Conservation (phyloP, 176 grass and related monocot genomes). For the Pontederia crassipes region DNA sequence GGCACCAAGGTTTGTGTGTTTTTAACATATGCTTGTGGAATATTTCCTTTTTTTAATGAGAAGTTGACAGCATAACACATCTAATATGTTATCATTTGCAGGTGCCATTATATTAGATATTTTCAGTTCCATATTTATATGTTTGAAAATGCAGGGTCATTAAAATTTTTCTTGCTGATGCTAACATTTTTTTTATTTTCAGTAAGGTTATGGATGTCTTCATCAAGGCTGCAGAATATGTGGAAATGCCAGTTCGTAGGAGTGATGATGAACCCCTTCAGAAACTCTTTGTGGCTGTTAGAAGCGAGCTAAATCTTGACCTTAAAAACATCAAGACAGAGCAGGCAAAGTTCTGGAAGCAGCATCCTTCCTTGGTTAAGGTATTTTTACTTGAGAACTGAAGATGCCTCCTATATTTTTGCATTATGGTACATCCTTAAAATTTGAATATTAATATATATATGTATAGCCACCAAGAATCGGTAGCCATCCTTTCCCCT, state of each 20-base stretch:
- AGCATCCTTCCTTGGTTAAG: slow-evolving; percentile 94
- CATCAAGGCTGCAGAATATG: slow-evolving; percentile 95
- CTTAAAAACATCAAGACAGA: slow-evolving; percentile 91
- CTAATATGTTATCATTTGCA: too few species aligned
- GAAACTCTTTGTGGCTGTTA: slow-evolving; percentile 86
- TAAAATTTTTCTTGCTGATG: background rate
- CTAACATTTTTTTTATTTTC: slow-evolving; percentile 8
- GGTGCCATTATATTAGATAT: too few species aligned
- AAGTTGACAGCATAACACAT: too few species aligned
- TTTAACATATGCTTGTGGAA: background rate
- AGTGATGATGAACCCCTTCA: slow-evolving; percentile 93
- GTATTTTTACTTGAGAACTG: slow-evolving; percentile 2
- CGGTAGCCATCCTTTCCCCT: too few species aligned
- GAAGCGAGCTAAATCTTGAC: slow-evolving; percentile 94
- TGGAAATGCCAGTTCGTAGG: slow-evolving; percentile 95
- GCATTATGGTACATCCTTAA: background rate
- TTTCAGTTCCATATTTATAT: too few species aligned
- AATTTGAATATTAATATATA: background rate
- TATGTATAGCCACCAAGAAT: too few species aligned
- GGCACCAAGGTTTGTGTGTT: slow-evolving; percentile 70
- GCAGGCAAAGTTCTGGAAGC: slow-evolving; percentile 98
- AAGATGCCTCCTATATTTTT: background rate
- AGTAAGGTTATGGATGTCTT: slow-evolving; percentile 99
- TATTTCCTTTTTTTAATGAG: too few species aligned
- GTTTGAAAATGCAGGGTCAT: too few species aligned